Base-by-base conservation (phyloP, 306 rosid genomes). In the Myrica gale region DNA sequence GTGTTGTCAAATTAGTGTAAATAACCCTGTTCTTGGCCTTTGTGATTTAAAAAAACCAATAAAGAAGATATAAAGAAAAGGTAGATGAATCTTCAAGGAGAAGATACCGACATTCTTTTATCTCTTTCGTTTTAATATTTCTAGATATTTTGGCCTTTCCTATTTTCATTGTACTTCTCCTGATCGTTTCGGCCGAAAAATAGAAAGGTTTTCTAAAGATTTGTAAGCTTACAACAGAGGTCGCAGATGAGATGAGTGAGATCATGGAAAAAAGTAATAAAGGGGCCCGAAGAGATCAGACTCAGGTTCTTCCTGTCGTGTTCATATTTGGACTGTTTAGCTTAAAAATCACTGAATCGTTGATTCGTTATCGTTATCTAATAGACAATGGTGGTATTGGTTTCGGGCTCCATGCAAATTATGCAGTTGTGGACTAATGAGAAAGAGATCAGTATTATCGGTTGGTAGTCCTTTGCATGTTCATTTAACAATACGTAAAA, bases 1-100 rank as follows among this genome's bases (percentile, higher is more conserved):
- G 37, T 13, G 58, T 52, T 23, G 11, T 41, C 39, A 55, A 87
- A 84, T 84, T 77, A 82, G 91, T 0, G 23, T 75, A 87, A 73
- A 19, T 7, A 32, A 88, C 88, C 70, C 71, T 7, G 5, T 45
- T 21, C 37, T 32, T 76, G 82, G 76, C 83, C 80, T 89, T 87
- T 87, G 84, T 51, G 67, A 11, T 9, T 4, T 42, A 23, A 42
- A 5, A 61, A 37, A 23, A 78, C 4, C 10, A 42, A 11, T 21
- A 5, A 56, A 56, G 0, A 20, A 56, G 1, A 56, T 19, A 4
- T 19, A 21, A 9, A 19, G 4, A 56, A 56, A 19, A 2, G 4
- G 20, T 3, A 19, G 9, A 56, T 71, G 44, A 71, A 65, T 74
- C 65, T 47, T 77, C 71, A 80, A 45, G 72, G 26, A 58, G 47